These are phyloP conservation scores for Fusarium neocosmosporiellum DNA, from an alignment of 2,329 filamentous ascomycete species.

Conservation along the genomic window DNA sequence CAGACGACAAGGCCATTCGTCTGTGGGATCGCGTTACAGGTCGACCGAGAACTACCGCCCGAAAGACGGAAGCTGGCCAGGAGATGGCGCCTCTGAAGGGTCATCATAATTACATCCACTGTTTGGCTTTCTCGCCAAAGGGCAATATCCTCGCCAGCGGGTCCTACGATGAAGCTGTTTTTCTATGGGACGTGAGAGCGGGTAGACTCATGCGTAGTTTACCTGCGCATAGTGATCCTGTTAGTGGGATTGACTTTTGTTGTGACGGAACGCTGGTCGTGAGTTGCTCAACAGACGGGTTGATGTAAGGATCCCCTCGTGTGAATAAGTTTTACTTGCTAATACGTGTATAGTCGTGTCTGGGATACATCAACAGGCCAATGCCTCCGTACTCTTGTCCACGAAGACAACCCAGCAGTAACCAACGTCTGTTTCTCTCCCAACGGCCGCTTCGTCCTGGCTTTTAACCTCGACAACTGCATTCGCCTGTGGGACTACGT, in stretches of 20 bases:
- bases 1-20: conserved; percentile 95
- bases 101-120: conserved; percentile 97
- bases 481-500: conserved; percentile 96
- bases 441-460: conserved; percentile 92
- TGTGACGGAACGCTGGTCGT: conserved; percentile 91
- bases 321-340: conserved; percentile 13
- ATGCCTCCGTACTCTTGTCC: conserved; percentile 92
- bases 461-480: conserved; percentile 90
- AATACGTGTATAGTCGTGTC: conserved; percentile 69
- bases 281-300: conserved; percentile 89
- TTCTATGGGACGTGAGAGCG: conserved; percentile 94
- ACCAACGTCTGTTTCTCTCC: conserved; percentile 92
- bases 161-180: conserved; percentile 96
- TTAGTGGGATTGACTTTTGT: conserved; percentile 93
- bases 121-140: conserved; percentile 94
- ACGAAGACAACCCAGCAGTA: conserved; percentile 94
- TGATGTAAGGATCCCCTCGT: conserved; percentile 69
- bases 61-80: conserved; percentile 49
- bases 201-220: conserved; percentile 89
- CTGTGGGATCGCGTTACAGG: conserved; percentile 84
- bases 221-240: conserved; percentile 94
- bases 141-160: conserved; percentile 97
- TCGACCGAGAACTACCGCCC: conserved; percentile 61
- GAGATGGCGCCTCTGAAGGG: conserved; percentile 75
- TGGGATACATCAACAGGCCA: conserved; percentile 98